Evolutionary conservation across 768 basidiomycete species (phyloP).

Genomic region (Suillus weaverae): DNA sequence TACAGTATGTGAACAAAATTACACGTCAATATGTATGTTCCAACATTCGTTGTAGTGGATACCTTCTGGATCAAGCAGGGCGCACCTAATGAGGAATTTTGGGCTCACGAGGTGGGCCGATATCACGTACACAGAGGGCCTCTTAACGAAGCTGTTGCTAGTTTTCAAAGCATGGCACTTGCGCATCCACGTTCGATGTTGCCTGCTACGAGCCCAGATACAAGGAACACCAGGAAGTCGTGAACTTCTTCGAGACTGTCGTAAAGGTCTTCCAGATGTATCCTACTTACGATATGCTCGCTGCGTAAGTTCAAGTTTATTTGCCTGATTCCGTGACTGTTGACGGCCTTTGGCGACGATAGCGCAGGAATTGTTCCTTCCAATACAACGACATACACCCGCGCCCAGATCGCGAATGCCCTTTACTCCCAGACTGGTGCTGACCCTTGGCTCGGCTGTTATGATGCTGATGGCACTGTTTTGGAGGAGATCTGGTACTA

Average conservation of each 20-base stretch:
- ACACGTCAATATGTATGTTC: not conserved
- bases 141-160: slow-evolving; percentile 19
- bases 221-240: slow-evolving; percentile 62
- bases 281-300: slow-evolving; percentile 71
- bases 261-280: slow-evolving; percentile 58
- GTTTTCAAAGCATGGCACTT: slow-evolving; percentile 74
- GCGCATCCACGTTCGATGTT: slow-evolving; percentile 74
- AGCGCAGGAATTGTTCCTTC: slow-evolving; percentile 64
- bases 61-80: slow-evolving; percentile 73
- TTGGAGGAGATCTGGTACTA: slow-evolving; percentile 71
- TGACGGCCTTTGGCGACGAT: slow-evolving; percentile 9
- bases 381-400: slow-evolving; percentile 62
- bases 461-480: slow-evolving; percentile 46
- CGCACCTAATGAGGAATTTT: slow-evolving; percentile 57
- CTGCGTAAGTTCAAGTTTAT: slow-evolving; percentile 42
- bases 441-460: slow-evolving; percentile 65
- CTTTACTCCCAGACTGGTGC: slow-evolving; percentile 60
- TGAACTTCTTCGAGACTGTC: slow-evolving; percentile 67
- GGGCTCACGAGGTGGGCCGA: slow-evolving; percentile 65
- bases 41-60: slow-evolving; percentile 45
- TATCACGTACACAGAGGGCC: not conserved
- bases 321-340: not conserved
- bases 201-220: slow-evolving; percentile 66
- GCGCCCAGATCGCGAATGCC: slow-evolving; percentile 51
- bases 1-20: slow-evolving; percentile 46